Percentiles rank a stretch among this genome's conserved stretches.
These are phyloP conservation scores for Trichoderma asperelloides DNA, from an alignment of 495 filamentous ascomycete species.

Conservation along the genomic window DNA sequence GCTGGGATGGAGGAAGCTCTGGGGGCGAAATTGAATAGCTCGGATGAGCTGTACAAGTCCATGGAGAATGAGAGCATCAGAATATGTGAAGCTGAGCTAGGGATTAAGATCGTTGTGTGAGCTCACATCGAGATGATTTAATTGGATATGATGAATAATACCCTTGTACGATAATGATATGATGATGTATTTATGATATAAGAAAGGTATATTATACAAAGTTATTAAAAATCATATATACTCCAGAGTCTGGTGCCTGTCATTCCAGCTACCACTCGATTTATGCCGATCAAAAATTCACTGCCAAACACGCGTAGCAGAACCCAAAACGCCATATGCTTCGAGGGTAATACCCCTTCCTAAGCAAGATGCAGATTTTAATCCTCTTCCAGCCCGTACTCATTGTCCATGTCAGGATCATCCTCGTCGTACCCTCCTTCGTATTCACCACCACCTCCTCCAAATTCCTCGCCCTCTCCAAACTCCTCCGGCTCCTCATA, in stretches of 20 bases:
- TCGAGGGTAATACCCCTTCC: neutral
- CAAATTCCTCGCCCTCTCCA: conserved; percentile 18
- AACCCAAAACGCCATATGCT: neutral
- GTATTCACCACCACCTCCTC: conserved; percentile 8
- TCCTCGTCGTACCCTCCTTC: conserved; percentile 26
- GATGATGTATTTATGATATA: neutral
- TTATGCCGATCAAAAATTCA: neutral
- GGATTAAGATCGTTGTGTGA: neutral
- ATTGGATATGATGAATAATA: neutral
- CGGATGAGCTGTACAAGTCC: neutral
- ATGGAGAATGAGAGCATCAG: neutral
- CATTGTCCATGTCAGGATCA: conserved; percentile 16
- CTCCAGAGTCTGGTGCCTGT: neutral
- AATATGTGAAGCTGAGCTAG: neutral
- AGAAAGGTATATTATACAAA: neutral
- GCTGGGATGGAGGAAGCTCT: neutral
- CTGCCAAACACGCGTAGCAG: neutral
- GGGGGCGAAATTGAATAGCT: neutral
- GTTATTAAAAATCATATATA: neutral
- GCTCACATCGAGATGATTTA: neutral
- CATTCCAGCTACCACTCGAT: neutral
- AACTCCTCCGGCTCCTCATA: conserved; percentile 18
- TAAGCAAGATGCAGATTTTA: conserved; percentile 11
- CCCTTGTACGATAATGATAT: neutral
- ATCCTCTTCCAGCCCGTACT: conserved; percentile 18